Evolutionary conservation across 768 basidiomycete species (phyloP).

Genomic region (Mycena crocata): DNA sequence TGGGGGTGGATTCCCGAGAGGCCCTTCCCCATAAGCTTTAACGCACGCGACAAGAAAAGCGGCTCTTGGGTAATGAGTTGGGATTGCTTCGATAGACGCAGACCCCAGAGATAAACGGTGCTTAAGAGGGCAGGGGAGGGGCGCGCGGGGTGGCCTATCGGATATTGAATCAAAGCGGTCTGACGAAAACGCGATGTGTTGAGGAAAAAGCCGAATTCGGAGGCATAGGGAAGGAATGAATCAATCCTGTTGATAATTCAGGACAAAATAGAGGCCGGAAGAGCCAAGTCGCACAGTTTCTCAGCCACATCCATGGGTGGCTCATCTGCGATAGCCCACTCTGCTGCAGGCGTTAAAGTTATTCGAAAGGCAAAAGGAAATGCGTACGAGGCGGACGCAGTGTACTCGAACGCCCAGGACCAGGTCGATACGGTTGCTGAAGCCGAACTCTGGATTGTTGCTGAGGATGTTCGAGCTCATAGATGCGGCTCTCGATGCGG

Average conservation of each 20-base stretch:
- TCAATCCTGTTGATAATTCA: conserved; percentile 41
- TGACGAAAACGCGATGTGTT: conserved; percentile 58
- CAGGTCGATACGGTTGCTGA: not conserved
- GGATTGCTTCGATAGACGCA: conserved; percentile 43
- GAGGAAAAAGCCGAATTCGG: conserved; percentile 70
- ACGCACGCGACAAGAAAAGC: conserved; percentile 54
- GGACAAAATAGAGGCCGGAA: not conserved
- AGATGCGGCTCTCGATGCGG: conserved; percentile 59
- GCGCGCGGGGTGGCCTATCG: conserved; percentile 47
- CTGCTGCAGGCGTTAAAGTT: not conserved
- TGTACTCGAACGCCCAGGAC: not conserved
- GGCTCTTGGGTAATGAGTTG: conserved; percentile 43
- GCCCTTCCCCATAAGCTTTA: conserved; percentile 50
- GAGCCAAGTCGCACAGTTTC: conserved; percentile 42
- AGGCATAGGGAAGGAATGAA: conserved; percentile 57
- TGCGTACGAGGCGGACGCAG: not conserved
- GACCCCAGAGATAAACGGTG: conserved; percentile 53
- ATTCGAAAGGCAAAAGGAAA: not conserved
- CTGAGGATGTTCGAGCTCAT: conserved; percentile 56
- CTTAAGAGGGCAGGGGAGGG: conserved; percentile 54
- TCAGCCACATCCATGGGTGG: conserved; percentile 18
- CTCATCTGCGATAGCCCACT: not conserved
- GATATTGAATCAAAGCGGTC: conserved; percentile 46
- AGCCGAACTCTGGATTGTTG: not conserved
- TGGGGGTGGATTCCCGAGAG: conserved; percentile 55